Evolutionary conservation across 1,284 basidiomycete genomes (phyloP).

Genomic region (Sutorius eximius): DNA sequence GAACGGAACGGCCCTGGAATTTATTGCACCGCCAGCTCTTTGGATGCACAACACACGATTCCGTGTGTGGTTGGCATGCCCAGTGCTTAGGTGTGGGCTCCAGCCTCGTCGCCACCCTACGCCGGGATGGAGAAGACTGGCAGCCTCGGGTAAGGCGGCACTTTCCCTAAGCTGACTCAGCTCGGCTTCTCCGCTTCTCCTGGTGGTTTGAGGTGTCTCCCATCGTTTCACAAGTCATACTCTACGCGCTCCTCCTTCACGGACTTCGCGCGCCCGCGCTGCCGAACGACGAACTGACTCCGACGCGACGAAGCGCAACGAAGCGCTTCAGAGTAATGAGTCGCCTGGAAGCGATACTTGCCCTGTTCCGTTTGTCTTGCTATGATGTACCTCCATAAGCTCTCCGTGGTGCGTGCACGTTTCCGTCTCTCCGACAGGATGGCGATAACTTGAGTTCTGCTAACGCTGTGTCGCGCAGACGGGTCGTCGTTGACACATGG

Average conservation of each 20-base stretch:
- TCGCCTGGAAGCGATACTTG: too few species aligned
- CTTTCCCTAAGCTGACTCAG: background rate
- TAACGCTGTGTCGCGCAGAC: too few species aligned
- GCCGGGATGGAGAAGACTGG: background rate
- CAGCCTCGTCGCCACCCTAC: background rate
- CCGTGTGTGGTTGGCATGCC: background rate
- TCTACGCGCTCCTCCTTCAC: background rate
- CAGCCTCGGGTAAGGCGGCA: too few species aligned
- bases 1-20: background rate
- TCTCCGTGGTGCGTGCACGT: too few species aligned
- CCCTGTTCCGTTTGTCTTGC: too few species aligned
- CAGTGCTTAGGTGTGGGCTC: background rate
- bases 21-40: background rate
- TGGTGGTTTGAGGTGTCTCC: background rate
- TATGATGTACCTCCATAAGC: too few species aligned
- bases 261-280: background rate
- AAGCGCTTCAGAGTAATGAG: too few species aligned
- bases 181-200: background rate
- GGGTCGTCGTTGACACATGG: too few species aligned
- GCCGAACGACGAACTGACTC: background rate
- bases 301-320: background rate
- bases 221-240: background rate
- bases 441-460: background rate
- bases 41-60: background rate
- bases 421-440: background rate